phyloP scores from a whole-genome alignment of 331 rosid species.

The Stylosanthes scabra region DNA sequence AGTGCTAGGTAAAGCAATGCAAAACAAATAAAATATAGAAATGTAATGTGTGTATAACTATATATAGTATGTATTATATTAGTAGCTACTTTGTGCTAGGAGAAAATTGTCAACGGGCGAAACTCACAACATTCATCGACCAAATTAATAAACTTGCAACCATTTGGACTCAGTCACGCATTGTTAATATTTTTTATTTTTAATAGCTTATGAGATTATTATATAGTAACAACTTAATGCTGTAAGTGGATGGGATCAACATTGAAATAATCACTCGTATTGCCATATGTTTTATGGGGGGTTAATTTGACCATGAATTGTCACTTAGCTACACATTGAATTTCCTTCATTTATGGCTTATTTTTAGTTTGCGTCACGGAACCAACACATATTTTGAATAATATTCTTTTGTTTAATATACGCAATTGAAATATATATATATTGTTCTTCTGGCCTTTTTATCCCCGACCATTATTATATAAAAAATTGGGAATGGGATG shows the following conservation, averaged over 20 bases:
- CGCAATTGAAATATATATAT: not conserved
- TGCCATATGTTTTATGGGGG: not conserved
- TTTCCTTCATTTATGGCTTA: not conserved
- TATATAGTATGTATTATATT: not conserved
- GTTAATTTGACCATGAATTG: not conserved
- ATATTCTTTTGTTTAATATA: slow-evolving; percentile 10
- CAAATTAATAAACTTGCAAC: too few relatives aligned
- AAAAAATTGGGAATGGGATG: not conserved
- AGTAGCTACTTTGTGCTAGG: not conserved
- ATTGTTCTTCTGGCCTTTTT: not conserved
- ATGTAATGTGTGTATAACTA: not conserved
- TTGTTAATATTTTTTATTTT: not conserved
- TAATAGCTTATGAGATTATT: not conserved
- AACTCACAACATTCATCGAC: not conserved
- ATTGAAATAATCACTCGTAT: not conserved
- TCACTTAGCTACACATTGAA: not conserved
- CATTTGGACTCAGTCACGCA: not conserved
- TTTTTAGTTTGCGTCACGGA: slow-evolving; percentile 30
- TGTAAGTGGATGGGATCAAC: not conserved
- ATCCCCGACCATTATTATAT: not conserved
- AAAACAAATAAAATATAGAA: not conserved
- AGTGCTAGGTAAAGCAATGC: too few relatives aligned
- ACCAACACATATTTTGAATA: slow-evolving; percentile 11
- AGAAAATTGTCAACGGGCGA: not conserved
- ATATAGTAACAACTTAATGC: not conserved